Percentiles rank a stretch among this genome's conserved stretches.
phyloP scores from a whole-genome alignment of 768 basidiomycete genomes.

The Arthromyces matolae region DNA sequence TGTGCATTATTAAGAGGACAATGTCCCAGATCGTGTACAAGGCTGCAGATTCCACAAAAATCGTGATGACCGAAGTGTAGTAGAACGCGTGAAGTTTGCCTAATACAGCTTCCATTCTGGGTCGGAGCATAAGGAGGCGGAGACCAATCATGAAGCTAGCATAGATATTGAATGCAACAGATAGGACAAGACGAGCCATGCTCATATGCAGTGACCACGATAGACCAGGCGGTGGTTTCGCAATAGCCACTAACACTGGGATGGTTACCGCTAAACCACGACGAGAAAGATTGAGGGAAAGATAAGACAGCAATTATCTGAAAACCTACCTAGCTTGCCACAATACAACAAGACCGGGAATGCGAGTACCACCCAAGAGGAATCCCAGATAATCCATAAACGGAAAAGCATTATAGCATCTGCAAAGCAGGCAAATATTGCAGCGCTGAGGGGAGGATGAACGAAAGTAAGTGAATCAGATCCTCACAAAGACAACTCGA shows the following conservation, averaged over 20 bases:
- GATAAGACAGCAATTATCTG: not conserved
- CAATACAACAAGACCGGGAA: conserved; percentile 29
- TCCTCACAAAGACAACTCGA: conserved; percentile 7
- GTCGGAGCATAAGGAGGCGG: conserved; percentile 30
- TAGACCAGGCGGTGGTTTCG: conserved; percentile 10
- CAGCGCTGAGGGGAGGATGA: conserved; percentile 19
- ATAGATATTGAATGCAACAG: conserved; percentile 29
- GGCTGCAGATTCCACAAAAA: conserved; percentile 38
- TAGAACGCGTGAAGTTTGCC: conserved; percentile 33
- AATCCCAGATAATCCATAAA: conserved; percentile 32
- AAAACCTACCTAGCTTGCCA: conserved; percentile 28
- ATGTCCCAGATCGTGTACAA: conserved; percentile 35
- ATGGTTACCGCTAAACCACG: conserved; percentile 28
- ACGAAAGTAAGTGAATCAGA: not conserved
- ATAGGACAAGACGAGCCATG: conserved; percentile 25
- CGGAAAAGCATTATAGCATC: conserved; percentile 37
- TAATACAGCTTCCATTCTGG: conserved; percentile 29
- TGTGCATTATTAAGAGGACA: conserved; percentile 25
- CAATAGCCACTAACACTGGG: conserved; percentile 28
- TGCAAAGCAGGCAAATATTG: conserved; percentile 31
- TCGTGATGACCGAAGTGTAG: conserved; percentile 33
- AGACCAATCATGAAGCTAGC: conserved; percentile 26
- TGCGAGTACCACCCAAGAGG: conserved; percentile 24
- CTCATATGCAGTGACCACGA: conserved; percentile 17
- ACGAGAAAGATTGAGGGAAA: not conserved